Evolutionary conservation across 1,139 yeast genomes (phyloP), one percentile per base, ranked within the genome.

Genomic region (Blastobotrys ciferrii): DNA sequence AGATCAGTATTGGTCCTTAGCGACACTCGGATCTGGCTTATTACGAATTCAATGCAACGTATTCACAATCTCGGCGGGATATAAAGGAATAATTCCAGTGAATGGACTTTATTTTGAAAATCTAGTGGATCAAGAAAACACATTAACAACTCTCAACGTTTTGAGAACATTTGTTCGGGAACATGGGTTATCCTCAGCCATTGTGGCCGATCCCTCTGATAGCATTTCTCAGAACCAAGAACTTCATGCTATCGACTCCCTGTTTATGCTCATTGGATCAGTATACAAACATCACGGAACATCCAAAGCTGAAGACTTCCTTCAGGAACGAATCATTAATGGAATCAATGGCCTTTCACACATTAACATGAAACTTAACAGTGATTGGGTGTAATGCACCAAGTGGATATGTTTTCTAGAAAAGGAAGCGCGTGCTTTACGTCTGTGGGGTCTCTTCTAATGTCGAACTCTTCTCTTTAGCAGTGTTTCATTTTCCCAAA

Each of bases 321-420:
- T 46, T 13, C 32, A 31, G 12, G 9, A 25, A 13, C 3, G 43
- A 12, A 38, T 46, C n/a, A 46, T 46, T 31, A 41, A 38, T 3
- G 49, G 49, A 2, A 12, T 31, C 2, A 45, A 42, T 19, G 49
- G 49, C 23, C 33, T 46, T n/a, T 46, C 43, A n/a, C 39, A 46
- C 13, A 13, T 46, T 5, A 18, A 37, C 14, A 37, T 19, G 41
- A 18, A 20, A 19, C 13, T 37, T 5, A 13, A 33, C 19, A 13
- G 19, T 15, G 38, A 33, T 15, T 23, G 28, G 28, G 9, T 23
- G 9, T 23, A n/a, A n/a, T n/a, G n/a, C n/a, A n/a, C n/a, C n/a
- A n/a, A n/a, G n/a, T n/a, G n/a, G n/a, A n/a, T n/a, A n/a, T n/a
- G n/a, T n/a, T n/a, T n/a, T n/a, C n/a, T n/a, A n/a, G n/a, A n/a